A percentile compares a stretch with the other conserved stretches of the same genome.
These are phyloP conservation scores for Oryza nivara DNA, from an alignment of 176 grass and related monocot species.

Conservation along the genomic window DNA sequence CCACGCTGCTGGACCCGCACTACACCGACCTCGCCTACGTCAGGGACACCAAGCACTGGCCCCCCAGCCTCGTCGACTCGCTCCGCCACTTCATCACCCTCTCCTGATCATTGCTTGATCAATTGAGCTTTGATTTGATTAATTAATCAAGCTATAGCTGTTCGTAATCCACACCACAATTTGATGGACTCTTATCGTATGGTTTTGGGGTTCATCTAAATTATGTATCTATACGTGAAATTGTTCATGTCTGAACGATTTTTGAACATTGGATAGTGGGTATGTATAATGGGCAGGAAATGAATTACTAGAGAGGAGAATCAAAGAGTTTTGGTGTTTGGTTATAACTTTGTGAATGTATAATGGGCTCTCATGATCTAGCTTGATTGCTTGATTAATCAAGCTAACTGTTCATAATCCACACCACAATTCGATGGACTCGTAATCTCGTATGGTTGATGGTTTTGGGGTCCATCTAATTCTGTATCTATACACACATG, in stretches of 20 bases:
- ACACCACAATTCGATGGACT: neutral
- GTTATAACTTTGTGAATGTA: neutral
- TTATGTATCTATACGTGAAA: neutral
- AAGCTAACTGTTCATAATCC: neutral
- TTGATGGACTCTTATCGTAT: neutral
- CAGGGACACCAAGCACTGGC: conserved; percentile 93
- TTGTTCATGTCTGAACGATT: neutral
- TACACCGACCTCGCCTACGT: conserved; percentile 94
- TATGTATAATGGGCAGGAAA: no score
- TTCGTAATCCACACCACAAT: neutral
- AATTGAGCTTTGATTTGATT: no score
- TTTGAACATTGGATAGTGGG: neutral
- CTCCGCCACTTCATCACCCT: conserved; percentile 83
- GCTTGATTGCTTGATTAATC: neutral
- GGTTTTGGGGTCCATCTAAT: neutral
- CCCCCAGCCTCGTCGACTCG: conserved; percentile 79
- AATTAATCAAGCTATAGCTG: neutral
- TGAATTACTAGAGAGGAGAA: neutral
- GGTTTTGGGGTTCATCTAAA: neutral
- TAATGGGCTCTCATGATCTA: conserved; percentile 46
- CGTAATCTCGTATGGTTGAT: neutral
- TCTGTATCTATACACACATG: neutral
- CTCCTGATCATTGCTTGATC: conserved; percentile 31
- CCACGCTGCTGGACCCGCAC: conserved; percentile 93
- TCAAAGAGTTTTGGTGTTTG: neutral